Evolutionary conservation across 2,329 filamentous ascomycete genomes (phyloP).

Genomic region (Epicoccum sorghinum): DNA sequence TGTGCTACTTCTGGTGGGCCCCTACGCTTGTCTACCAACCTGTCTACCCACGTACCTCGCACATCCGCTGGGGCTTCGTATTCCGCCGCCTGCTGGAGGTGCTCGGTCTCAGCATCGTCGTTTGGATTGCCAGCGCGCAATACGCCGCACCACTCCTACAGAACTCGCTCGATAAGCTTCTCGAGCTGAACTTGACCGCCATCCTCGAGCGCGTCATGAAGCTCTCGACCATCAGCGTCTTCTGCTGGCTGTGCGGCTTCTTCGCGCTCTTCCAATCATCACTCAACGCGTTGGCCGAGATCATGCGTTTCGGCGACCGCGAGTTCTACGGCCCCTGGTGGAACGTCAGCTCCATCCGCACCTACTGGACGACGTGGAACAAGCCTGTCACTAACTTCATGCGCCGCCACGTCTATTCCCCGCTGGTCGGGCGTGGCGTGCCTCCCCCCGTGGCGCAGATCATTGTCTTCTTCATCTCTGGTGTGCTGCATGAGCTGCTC

Average conservation of each 20-base stretch:
- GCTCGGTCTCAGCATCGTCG: slow-evolving; percentile 79
- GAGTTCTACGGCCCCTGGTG: slow-evolving; percentile 99
- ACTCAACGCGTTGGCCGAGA: slow-evolving; percentile 87
- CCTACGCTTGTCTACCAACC: slow-evolving; percentile 97
- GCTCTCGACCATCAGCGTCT: slow-evolving; percentile 89
- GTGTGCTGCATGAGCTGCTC: slow-evolving; percentile 86
- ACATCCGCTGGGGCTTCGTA: slow-evolving; percentile 87
- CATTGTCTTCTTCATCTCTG: slow-evolving; percentile 86
- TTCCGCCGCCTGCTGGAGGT: slow-evolving; percentile 81
- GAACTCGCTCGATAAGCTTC: slow-evolving; percentile 89
- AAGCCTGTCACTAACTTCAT: slow-evolving; percentile 97
- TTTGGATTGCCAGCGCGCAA: slow-evolving; percentile 94
- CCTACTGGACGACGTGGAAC: slow-evolving; percentile 97
- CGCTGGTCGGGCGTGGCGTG: slow-evolving; percentile 84
- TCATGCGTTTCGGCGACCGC: slow-evolving; percentile 88
- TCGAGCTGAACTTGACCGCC: slow-evolving; percentile 76
- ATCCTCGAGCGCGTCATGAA: slow-evolving; percentile 93
- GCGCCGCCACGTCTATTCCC: slow-evolving; percentile 90
- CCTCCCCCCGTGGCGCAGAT: slow-evolving; percentile 72
- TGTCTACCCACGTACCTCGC: slow-evolving; percentile 84
- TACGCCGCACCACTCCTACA: slow-evolving; percentile 88
- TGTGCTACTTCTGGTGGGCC: slow-evolving; percentile 97
- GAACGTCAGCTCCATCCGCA: slow-evolving; percentile 79
- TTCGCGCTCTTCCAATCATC: slow-evolving; percentile 95
- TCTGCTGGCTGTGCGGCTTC: slow-evolving; percentile 98